These are phyloP conservation scores for Guadua angustifolia DNA, from an alignment of 176 grass and related monocot species.

Conservation along the genomic window DNA sequence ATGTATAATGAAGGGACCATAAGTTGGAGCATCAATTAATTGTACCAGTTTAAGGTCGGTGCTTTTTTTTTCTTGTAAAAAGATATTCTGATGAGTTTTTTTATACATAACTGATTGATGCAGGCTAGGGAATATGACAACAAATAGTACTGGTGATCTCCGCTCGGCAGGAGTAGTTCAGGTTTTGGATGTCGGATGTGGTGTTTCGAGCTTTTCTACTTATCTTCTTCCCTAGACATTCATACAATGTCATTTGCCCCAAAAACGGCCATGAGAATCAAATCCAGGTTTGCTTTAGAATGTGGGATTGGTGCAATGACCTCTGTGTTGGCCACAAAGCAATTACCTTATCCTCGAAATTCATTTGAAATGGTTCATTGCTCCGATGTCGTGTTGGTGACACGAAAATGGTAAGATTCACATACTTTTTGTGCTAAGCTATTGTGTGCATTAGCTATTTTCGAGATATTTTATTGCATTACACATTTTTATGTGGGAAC, in stretches of 20 bases:
- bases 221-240: constrained; percentile 81
- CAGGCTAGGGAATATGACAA: constrained; percentile 96
- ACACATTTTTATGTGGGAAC: constrained; percentile 1
- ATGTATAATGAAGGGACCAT: too few relatives aligned
- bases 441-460: background rate
- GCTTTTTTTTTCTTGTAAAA: constrained; percentile 33
- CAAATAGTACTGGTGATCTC: constrained; percentile 76
- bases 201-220: constrained; percentile 94
- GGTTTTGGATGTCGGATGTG: constrained; percentile 91
- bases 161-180: constrained; percentile 85
- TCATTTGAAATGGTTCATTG: constrained; percentile 99
- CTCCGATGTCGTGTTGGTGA: constrained; percentile 90
- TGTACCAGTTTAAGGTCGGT: background rate
- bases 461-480: background rate
- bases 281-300: constrained; percentile 94
- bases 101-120: constrained; percentile 43
- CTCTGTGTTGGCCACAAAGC: constrained; percentile 87
- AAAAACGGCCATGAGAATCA: constrained; percentile 98
- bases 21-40: background rate
- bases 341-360: constrained; percentile 78
- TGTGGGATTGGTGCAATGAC: constrained; percentile 93
- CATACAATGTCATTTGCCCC: constrained; percentile 97
- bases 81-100: constrained; percentile 14
- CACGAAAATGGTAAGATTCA: constrained; percentile 84
- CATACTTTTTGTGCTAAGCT: background rate